Evolutionary conservation across 768 basidiomycete species (phyloP), one percentile per base, ranked within the genome.

Genomic region (Sistotremastrum suecicum): DNA sequence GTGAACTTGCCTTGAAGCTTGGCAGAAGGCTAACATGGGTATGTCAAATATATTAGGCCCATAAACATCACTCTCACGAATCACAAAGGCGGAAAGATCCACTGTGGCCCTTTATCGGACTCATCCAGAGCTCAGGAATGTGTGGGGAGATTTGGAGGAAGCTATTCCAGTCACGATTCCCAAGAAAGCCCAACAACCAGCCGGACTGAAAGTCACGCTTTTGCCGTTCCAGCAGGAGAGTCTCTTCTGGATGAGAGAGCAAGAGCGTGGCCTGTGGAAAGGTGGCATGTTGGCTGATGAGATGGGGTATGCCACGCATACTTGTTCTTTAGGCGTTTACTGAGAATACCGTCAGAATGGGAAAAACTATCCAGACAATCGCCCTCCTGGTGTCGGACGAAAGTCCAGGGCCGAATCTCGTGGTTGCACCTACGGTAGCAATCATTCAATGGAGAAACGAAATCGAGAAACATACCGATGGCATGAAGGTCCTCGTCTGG

Each of bases 301-400:
- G 63, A 90, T 90, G 87, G 90, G 89, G 87, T 80, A 70, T 62
- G 73, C 54, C 36, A 30, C 36, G 10, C 6, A 9, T 7, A 32
- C 34, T 46, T 36, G 32, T 44, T 6, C 35, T 47, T 46, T 41
- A n/a, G 39, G n/a, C 38, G 12, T 45, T 34, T 7, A 42, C 48
- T 47, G 32, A 54, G 29, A 37, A 3, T 48, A 40, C n/a, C 28
- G 39, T n/a, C 34, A 83, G 84, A 12, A 89, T 91, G 87, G 85
- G 84, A 9, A 90, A 91, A 63, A 99, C 94, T 0, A 98, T 99
- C 48, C 95, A 99, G 58, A 89, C 91, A 52, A 92, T 99, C 42
- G 74, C 91, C 1, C 70, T 98, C 36, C 70, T 99, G 35, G 76
- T 92, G 4, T 77, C 83, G 1, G 87, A 91, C 55, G 59, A 71